Conservation (phyloP, 2,329 filamentous ascomycete species). For the Ophiostoma montium region DNA sequence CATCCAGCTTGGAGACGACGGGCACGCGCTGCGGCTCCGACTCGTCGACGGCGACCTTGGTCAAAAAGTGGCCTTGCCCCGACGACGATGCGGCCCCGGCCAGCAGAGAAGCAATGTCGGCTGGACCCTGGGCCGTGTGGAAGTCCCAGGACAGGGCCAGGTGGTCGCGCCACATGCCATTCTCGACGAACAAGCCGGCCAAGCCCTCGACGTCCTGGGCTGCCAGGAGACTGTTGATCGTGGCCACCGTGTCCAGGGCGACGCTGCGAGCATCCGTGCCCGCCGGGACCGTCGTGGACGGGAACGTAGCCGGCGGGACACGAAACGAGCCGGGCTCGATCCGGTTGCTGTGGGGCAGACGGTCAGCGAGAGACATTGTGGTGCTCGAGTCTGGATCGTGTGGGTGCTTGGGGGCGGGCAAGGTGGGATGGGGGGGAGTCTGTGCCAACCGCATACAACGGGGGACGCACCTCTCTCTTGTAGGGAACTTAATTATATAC, state of each 20-base stretch:
- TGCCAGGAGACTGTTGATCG: constrained; percentile 27
- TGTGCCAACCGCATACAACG: no score
- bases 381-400: no score
- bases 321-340: constrained; percentile 38
- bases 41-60: constrained; percentile 30
- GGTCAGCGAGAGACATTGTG: constrained; percentile 1
- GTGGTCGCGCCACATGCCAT: constrained; percentile 45
- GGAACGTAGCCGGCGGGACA: constrained; percentile 31
- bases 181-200: constrained; percentile 26
- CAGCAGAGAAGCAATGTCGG: constrained; percentile 27
- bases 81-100: constrained; percentile 17
- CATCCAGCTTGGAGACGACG: constrained; percentile 32
- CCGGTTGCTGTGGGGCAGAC: constrained; percentile 10
- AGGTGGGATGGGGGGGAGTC: no score
- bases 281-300: constrained; percentile 17
- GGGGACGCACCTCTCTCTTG: no score
- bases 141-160: constrained; percentile 42
- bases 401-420: neutral
- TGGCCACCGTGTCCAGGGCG: constrained; percentile 23
- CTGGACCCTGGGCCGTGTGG: constrained; percentile 32
- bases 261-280: constrained; percentile 23
- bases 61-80: constrained; percentile 19
- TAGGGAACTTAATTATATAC: no score
- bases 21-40: constrained; percentile 31
- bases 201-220: constrained; percentile 22